A percentile compares a stretch with the other conserved stretches of the same genome.
These are phyloP conservation scores for Puccinia horiana DNA, from an alignment of 1,284 basidiomycete species.

Conservation along the genomic window DNA sequence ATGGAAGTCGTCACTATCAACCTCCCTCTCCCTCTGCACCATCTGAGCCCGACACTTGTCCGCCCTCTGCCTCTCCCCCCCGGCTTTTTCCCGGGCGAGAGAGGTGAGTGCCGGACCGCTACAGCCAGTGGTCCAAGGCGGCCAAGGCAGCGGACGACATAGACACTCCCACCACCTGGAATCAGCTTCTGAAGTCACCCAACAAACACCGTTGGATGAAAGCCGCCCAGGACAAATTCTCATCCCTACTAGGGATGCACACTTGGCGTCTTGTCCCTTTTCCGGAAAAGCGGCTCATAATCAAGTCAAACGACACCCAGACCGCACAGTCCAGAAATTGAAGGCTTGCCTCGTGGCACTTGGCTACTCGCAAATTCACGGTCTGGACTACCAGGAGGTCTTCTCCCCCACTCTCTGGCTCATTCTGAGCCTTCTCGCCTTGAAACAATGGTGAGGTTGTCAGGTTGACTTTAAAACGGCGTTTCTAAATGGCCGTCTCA, in stretches of 20 bases:
- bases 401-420: conserved; percentile 10
- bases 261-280: not conserved
- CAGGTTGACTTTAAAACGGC: conserved; percentile 5
- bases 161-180: conserved; percentile 18
- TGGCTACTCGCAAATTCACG: conserved; percentile 10
- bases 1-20: no score
- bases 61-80: not conserved
- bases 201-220: not conserved
- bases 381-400: not conserved
- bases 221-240: conserved; percentile 1
- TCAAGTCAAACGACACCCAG: not conserved
- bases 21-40: no score
- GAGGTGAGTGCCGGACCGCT: not conserved
- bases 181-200: not conserved
- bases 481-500: not conserved
- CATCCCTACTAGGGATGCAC: not conserved
- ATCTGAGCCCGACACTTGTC: not conserved
- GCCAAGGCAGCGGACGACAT: not conserved
- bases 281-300: not conserved
- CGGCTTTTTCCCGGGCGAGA: not conserved
- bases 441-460: not conserved
- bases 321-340: not conserved
- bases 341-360: conserved; percentile 6
- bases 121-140: not conserved
- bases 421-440: not conserved